Evolutionary conservation across 176 grass and related monocot genomes (phyloP).

Genomic region (Pontederia crassipes): DNA sequence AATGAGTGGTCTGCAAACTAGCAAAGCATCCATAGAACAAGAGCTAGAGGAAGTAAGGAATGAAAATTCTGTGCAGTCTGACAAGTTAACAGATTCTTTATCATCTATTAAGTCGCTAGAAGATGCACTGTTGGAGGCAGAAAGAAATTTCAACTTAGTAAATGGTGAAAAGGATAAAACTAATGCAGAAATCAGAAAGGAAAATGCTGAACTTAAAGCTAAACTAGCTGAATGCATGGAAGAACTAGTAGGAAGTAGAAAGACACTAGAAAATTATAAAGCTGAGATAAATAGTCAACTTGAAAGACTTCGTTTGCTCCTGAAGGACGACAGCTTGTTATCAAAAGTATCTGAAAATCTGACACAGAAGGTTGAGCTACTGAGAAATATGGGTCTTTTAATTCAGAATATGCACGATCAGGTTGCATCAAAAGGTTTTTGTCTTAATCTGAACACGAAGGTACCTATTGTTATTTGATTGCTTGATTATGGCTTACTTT

Average conservation of each 20-base stretch:
- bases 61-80: constrained; percentile 38
- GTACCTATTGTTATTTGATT: constrained; percentile 26
- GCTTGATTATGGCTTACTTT: neutral
- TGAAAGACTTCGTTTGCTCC: constrained; percentile 50
- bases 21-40: constrained; percentile 39
- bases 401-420: constrained; percentile 63
- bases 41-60: constrained; percentile 74
- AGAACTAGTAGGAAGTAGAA: constrained; percentile 49
- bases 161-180: constrained; percentile 46
- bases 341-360: constrained; percentile 60
- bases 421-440: constrained; percentile 48
- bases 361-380: constrained; percentile 42
- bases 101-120: constrained; percentile 57
- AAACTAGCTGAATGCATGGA: constrained; percentile 59
- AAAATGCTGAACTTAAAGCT: constrained; percentile 45
- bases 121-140: constrained; percentile 56
- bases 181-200: constrained; percentile 40
- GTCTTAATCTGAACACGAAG: constrained; percentile 45
- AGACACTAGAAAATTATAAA: constrained; percentile 50
- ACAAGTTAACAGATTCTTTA: constrained; percentile 57
- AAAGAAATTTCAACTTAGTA: constrained; percentile 31
- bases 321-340: constrained; percentile 50
- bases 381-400: constrained; percentile 58
- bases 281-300: constrained; percentile 49
- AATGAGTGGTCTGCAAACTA: constrained; percentile 42